phyloP scores from a whole-genome alignment of 495 filamentous ascomycete species.

The Penicillium arizonense region DNA sequence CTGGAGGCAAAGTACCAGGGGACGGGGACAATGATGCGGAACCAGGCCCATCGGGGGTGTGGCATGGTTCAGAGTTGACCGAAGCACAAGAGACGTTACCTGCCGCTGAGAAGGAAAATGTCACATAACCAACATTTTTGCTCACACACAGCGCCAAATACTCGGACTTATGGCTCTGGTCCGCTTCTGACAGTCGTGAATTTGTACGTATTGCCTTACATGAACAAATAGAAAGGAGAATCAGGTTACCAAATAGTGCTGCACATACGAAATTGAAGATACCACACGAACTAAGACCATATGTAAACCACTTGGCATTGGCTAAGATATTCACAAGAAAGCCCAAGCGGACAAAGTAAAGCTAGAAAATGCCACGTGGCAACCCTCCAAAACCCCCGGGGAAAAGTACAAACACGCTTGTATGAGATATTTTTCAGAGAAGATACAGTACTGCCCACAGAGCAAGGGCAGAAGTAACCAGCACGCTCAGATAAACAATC shows the following conservation, averaged over 20 bases:
- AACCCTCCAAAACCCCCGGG: neutral
- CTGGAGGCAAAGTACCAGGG: neutral
- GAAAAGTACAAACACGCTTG: neutral
- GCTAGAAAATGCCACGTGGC: neutral
- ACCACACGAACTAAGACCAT: neutral
- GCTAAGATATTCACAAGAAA: conserved; percentile 3
- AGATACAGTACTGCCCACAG: conserved; percentile 1
- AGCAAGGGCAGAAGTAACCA: conserved; percentile 1
- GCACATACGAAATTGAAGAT: neutral
- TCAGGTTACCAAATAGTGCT: too few relatives aligned
- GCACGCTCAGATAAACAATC: conserved; percentile 7
- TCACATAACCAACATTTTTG: too few relatives aligned
- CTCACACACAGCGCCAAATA: too few relatives aligned
- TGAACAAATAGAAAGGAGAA: neutral
- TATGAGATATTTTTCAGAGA: neutral
- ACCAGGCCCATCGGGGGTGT: too few relatives aligned
- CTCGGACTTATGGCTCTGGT: too few relatives aligned
- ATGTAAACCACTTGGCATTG: conserved; percentile 2
- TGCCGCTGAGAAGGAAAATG: too few relatives aligned
- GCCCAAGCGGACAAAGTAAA: neutral
- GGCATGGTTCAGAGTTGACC: too few relatives aligned
- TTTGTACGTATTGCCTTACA: too few relatives aligned
- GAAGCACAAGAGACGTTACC: too few relatives aligned
- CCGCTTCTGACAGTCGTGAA: too few relatives aligned
- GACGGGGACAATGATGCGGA: too few relatives aligned